Conservation (phyloP, 495 filamentous ascomycete genomes). For the Durotheca rogersii region DNA sequence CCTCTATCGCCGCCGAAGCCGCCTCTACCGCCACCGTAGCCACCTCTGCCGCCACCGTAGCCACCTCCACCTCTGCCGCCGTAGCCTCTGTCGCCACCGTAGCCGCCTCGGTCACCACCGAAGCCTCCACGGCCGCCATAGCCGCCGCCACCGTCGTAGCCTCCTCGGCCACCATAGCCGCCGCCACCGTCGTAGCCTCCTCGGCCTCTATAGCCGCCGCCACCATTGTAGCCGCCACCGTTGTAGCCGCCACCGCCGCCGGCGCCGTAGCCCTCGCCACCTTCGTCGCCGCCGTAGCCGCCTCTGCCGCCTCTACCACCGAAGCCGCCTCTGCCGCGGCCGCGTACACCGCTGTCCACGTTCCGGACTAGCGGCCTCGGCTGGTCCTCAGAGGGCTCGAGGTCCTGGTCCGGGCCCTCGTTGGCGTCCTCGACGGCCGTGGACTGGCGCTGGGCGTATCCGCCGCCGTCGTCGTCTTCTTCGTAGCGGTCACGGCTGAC, state of each 20-base stretch:
- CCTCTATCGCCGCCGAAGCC: not conserved
- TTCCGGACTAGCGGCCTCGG: too few species aligned
- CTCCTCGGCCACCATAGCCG: not conserved
- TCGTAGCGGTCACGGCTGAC: not conserved
- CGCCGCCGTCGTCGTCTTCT: too few species aligned
- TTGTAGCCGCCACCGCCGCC: not conserved
- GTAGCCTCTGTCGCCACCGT: not conserved
- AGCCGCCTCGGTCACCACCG: slow-evolving; percentile 12
- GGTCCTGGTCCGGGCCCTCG: not conserved
- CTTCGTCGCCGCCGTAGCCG: not conserved
- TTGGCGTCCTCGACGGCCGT: slow-evolving; percentile 16
- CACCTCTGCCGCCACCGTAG: too few species aligned
- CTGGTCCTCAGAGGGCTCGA: not conserved
- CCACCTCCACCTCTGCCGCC: too few species aligned
- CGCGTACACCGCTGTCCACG: too few species aligned
- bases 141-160: not conserved
- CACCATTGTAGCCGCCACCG: too few species aligned
- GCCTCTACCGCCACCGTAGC: too few species aligned
- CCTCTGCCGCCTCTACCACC: too few species aligned
- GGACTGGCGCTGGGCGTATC: too few species aligned
- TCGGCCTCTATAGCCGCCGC: not conserved
- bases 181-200: not conserved
- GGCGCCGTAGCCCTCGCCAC: not conserved
- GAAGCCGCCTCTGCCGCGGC: too few species aligned
- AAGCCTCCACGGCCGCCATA: slow-evolving; percentile 29